Evolutionary conservation across 371 early-diverging fungal species (phyloP).

Genomic region (Zancudomyces culisetae): DNA sequence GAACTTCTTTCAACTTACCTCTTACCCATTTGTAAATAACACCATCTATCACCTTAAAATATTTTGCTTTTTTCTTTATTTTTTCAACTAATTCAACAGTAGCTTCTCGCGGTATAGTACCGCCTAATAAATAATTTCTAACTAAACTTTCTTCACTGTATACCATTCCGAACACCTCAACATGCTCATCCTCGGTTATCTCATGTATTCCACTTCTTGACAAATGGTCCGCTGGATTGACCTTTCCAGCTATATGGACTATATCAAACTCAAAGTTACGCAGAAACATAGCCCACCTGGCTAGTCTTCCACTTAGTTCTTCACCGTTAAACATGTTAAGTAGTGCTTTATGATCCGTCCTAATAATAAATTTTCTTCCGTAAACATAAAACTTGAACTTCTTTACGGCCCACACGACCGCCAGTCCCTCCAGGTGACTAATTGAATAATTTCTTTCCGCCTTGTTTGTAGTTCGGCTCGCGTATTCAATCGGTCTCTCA

Average conservation of each 20-base stretch:
- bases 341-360: background rate
- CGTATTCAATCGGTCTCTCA: background rate
- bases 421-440: conserved; percentile 2
- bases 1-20: background rate
- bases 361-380: background rate
- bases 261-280: background rate
- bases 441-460: background rate
- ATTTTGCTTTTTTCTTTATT: background rate
- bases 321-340: background rate
- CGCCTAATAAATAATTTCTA: background rate
- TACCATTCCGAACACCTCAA: background rate
- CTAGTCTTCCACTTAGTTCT: conserved; percentile 1
- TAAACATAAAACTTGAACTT: background rate
- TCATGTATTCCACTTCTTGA: background rate
- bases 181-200: background rate
- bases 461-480: background rate
- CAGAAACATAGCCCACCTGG: background rate
- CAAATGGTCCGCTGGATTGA: background rate
- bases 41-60: background rate
- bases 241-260: background rate
- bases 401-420: background rate
- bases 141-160: too few relatives aligned
- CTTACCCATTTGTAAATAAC: background rate
- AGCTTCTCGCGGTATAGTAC: background rate
- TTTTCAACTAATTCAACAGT: background rate